A percentile compares a stretch with the other conserved stretches of the same genome.
Conservation (phyloP, 768 basidiomycete species). For the Kwoniella mangroviensis region DNA sequence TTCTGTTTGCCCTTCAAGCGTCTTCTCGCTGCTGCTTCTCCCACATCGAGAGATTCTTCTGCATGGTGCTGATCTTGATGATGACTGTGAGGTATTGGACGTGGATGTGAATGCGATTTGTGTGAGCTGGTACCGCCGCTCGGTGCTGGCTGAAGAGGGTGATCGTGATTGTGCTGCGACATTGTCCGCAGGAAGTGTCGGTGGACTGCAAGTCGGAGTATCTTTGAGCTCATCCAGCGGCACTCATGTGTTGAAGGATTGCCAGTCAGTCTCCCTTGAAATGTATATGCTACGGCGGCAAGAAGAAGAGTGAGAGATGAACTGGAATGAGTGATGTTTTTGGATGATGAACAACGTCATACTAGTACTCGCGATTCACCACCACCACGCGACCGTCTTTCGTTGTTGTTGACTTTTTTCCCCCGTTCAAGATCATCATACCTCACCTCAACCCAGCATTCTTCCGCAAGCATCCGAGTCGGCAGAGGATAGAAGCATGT, state of each 20-base stretch:
- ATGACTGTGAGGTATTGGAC: slow-evolving; percentile 5
- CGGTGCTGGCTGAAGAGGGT: slow-evolving; percentile 2
- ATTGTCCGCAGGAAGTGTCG: slow-evolving; percentile 9
- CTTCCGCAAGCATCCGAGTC: neutral
- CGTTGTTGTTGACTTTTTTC: neutral
- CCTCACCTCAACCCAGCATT: neutral
- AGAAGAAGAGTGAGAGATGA: slow-evolving; percentile 1
- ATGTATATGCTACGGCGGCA: slow-evolving; percentile 1
- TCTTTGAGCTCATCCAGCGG: slow-evolving; percentile 2
- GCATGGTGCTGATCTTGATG: slow-evolving; percentile 6
- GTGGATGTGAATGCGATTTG: slow-evolving; percentile 8
- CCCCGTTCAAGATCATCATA: neutral
- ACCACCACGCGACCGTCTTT: slow-evolving; percentile 24
- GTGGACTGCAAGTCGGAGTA: neutral
- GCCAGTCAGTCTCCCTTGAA: neutral
- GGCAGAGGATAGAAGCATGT: slow-evolving; percentile 13
- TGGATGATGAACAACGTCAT: slow-evolving; percentile 4
- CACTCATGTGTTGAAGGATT: neutral
- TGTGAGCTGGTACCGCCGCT: neutral
- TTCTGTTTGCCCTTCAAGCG: slow-evolving; percentile 23
- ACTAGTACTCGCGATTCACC: slow-evolving; percentile 13
- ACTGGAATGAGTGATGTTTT: neutral
- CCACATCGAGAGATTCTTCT: neutral
- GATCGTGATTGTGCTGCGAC: neutral
- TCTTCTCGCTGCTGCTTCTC: slow-evolving; percentile 12